These are phyloP conservation scores for Asparagopsis taxiformis DNA, from an alignment of 31 red algal genomes.

Conservation along the genomic window DNA sequence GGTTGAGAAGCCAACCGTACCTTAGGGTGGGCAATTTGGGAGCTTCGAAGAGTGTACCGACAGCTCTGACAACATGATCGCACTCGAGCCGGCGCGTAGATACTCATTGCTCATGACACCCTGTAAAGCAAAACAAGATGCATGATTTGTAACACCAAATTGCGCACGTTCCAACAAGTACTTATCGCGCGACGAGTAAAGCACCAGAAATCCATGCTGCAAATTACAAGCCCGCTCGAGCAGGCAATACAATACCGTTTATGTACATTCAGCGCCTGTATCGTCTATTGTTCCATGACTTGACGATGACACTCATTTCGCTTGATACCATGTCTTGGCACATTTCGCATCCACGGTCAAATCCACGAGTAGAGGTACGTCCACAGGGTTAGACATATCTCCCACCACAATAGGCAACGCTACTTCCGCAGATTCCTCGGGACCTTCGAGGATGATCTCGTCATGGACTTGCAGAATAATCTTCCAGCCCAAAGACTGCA, in stretches of 20 bases:
- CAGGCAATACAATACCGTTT: too few species aligned
- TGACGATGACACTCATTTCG: constrained; percentile 55
- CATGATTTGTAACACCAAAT: not conserved
- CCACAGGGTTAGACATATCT: constrained; percentile 77
- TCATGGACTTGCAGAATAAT: constrained; percentile 96
- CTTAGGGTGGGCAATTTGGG: not conserved
- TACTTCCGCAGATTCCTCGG: constrained; percentile 64
- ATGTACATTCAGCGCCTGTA: too few species aligned
- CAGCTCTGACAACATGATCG: too few species aligned
- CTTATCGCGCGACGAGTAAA: too few species aligned
- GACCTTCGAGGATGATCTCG: constrained; percentile 97
- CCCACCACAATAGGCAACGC: constrained; percentile 63
- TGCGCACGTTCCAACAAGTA: not conserved
- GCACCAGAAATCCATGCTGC: too few species aligned
- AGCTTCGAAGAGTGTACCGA: too few species aligned
- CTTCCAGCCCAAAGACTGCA: constrained; percentile 80
- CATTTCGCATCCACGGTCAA: constrained; percentile 75
- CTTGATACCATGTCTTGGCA: constrained; percentile 88
- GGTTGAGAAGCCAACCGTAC: constrained; percentile 20
- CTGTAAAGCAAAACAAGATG: not conserved
- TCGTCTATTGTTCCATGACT: not conserved
- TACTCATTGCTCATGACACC: too few species aligned
- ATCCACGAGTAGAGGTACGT: constrained; percentile 65
- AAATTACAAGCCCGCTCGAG: too few species aligned
- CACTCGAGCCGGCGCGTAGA: too few species aligned